phyloP scores from a whole-genome alignment of 768 basidiomycete genomes.

The Pleurotus ostreatus region DNA sequence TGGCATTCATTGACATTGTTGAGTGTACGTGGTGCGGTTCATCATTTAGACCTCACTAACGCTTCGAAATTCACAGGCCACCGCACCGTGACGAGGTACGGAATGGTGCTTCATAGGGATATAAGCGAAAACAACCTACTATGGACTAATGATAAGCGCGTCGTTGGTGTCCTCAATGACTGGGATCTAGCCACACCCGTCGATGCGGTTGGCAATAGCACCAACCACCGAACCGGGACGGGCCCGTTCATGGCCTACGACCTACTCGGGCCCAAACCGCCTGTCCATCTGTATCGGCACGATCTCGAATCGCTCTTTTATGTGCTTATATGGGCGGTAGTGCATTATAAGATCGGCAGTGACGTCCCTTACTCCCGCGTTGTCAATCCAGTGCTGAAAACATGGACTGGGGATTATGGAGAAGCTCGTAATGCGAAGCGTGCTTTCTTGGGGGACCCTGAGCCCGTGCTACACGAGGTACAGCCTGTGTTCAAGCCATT shows the following conservation, averaged over 20 bases:
- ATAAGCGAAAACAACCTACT: slow-evolving; percentile 28
- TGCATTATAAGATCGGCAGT: slow-evolving; percentile 15
- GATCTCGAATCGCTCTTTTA: slow-evolving; percentile 24
- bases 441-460: too few species aligned
- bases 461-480: too few species aligned
- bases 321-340: slow-evolving; percentile 19
- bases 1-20: slow-evolving; percentile 23
- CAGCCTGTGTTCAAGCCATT: too few species aligned
- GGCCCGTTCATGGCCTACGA: slow-evolving; percentile 25
- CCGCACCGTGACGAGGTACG: slow-evolving; percentile 15
- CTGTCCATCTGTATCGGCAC: slow-evolving; percentile 19
- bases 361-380: background rate
- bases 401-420: too few species aligned
- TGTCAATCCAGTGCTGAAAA: too few species aligned
- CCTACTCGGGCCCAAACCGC: slow-evolving; percentile 12
- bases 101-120: slow-evolving; percentile 24
- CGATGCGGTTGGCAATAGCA: slow-evolving; percentile 2
- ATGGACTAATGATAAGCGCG: slow-evolving; percentile 8
- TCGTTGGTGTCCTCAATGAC: slow-evolving; percentile 22
- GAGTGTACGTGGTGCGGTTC: slow-evolving; percentile 19
- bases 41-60: background rate
- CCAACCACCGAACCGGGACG: slow-evolving; percentile 20
- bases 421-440: too few species aligned
- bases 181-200: slow-evolving; percentile 20
- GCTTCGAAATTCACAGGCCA: slow-evolving; percentile 16